Conservation (phyloP, 805 yeast genomes). For the Starmerella cellae region DNA sequence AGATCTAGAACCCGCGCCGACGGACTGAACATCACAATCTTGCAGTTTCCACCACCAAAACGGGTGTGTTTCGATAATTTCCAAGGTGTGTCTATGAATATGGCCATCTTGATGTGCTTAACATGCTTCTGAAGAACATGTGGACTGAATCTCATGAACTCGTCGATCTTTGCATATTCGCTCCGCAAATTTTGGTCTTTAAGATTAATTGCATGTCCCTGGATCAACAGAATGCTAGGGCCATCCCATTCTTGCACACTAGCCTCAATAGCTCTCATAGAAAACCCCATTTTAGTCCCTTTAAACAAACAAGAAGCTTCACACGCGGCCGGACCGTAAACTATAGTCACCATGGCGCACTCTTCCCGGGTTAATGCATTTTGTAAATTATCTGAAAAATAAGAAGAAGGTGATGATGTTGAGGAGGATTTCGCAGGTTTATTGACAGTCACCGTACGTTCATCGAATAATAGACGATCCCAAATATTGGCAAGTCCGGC, state of each 20-base stretch:
- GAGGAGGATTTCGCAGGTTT: neutral
- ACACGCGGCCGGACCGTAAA: slow-evolving; percentile 24
- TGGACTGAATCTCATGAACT: neutral
- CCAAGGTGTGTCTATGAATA: slow-evolving; percentile 65
- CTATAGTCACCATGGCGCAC: slow-evolving; percentile 33
- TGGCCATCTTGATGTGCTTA: slow-evolving; percentile 36
- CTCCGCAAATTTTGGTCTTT: neutral
- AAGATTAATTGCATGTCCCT: slow-evolving; percentile 36
- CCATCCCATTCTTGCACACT: slow-evolving; percentile 84
- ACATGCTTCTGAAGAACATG: slow-evolving; percentile 1
- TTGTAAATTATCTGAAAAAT: too few relatives aligned
- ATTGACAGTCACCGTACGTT: slow-evolving; percentile 3
- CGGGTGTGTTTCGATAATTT: slow-evolving; percentile 50
- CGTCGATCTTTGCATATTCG: slow-evolving; percentile 10
- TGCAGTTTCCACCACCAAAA: slow-evolving; percentile 50
- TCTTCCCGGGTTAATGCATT: slow-evolving; percentile 31
- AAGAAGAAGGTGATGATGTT: too few relatives aligned
- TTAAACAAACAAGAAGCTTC: slow-evolving; percentile 46
- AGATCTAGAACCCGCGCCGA: slow-evolving; percentile 17
- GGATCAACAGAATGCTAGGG: slow-evolving; percentile 58
- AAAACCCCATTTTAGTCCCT: slow-evolving; percentile 71
- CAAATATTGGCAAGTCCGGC: slow-evolving; percentile 35
- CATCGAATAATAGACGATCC: slow-evolving; percentile 32
- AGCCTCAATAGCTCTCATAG: slow-evolving; percentile 74
- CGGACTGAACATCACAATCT: slow-evolving; percentile 59